Conservation (phyloP, 1,139 yeast genomes). For the Kodamaea suecica region DNA sequence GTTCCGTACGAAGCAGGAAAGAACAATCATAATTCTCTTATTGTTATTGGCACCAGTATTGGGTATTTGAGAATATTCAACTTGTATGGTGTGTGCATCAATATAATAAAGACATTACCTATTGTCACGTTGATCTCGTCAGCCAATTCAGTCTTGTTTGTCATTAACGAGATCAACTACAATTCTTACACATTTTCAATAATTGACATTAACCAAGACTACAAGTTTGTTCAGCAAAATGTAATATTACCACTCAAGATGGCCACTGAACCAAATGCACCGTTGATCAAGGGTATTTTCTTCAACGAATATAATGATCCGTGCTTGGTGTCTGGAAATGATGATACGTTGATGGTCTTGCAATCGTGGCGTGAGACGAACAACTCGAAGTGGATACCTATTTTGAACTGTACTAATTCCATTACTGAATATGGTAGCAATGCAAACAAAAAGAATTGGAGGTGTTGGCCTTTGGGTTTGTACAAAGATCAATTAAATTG, state of each 20-base stretch:
- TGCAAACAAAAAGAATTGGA: constrained; percentile 48
- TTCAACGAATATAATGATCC: constrained; percentile 89
- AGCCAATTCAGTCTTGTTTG: constrained; percentile 28
- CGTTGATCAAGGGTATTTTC: constrained; percentile 64
- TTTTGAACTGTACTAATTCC: constrained; percentile 63
- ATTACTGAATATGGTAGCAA: constrained; percentile 53
- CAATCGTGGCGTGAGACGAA: constrained; percentile 74
- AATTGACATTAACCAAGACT: constrained; percentile 35
- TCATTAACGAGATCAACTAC: constrained; percentile 29
- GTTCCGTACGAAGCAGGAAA: constrained; percentile 11
- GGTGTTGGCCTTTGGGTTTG: constrained; percentile 88
- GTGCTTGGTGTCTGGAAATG: constrained; percentile 67
- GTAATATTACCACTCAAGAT: constrained; percentile 35
- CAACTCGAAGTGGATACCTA: constrained; percentile 86
- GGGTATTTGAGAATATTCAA: constrained; percentile 44
- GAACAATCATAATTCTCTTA: constrained; percentile 21
- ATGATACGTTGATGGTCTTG: constrained; percentile 66
- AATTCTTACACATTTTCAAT: constrained; percentile 37
- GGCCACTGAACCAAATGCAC: constrained; percentile 18
- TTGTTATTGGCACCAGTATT: constrained; percentile 40
- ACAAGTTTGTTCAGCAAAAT: constrained; percentile 41
- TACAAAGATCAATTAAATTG: constrained; percentile 67
- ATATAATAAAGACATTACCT: constrained; percentile 39
- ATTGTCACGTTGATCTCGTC: constrained; percentile 39
- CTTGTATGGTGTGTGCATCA: constrained; percentile 40